Percentiles rank a stretch among this genome's conserved stretches.
Conservation (phyloP, 129 eudicot genomes). For the Rutidosis leptorrhynchoides region DNA sequence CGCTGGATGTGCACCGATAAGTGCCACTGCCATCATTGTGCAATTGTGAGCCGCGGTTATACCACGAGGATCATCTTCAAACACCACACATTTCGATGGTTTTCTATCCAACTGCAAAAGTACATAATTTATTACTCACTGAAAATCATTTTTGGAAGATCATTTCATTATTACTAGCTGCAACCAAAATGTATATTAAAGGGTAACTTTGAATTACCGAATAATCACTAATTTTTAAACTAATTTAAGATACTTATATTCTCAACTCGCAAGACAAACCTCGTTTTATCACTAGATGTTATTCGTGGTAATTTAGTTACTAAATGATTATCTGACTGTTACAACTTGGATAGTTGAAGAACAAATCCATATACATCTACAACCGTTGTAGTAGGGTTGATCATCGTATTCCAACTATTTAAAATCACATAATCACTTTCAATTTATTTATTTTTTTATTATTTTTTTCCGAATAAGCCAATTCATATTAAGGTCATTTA, state of each 20-base stretch:
- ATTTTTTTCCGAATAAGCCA: too few relatives aligned
- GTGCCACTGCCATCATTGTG: slow-evolving; percentile 94
- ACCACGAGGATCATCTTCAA: slow-evolving; percentile 95
- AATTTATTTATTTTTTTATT: too few relatives aligned
- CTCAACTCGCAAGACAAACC: neutral
- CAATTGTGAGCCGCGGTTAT: slow-evolving; percentile 97
- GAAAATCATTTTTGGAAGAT: neutral
- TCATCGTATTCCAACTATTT: too few relatives aligned
- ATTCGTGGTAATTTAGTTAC: neutral
- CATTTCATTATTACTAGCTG: neutral
- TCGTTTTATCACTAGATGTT: neutral
- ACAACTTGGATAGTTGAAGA: too few relatives aligned
- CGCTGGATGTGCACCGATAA: slow-evolving; percentile 98
- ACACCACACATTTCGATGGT: slow-evolving; percentile 93
- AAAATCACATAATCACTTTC: too few relatives aligned
- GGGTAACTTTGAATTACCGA: neutral
- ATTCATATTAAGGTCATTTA: slow-evolving; percentile 18
- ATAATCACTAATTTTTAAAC: neutral
- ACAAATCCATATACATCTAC: too few relatives aligned
- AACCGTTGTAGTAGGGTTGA: too few relatives aligned
- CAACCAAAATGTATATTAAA: neutral
- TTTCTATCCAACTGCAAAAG: slow-evolving; percentile 79
- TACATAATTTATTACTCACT: neutral
- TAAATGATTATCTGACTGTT: neutral
- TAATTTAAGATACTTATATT: neutral